phyloP scores from a whole-genome alignment of 1,139 yeast genomes.

The Zygoascus hellenicus region DNA sequence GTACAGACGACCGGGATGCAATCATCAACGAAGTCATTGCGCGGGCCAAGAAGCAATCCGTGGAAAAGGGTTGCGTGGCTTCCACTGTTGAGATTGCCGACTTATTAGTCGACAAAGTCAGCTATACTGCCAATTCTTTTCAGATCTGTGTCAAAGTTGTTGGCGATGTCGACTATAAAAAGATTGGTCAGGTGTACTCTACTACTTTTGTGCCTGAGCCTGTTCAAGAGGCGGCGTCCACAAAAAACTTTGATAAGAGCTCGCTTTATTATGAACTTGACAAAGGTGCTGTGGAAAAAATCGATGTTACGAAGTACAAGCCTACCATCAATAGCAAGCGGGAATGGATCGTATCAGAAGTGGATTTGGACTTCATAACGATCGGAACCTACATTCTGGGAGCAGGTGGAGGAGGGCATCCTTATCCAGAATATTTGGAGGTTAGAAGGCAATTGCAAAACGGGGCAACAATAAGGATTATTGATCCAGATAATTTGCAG shows the following conservation, averaged over 20 bases:
- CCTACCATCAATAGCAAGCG: conserved; percentile 35
- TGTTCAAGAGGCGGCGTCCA: not conserved
- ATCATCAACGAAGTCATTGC: conserved; percentile 8
- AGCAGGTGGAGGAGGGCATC: conserved; percentile 48
- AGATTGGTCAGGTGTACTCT: conserved; percentile 1
- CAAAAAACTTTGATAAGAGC: not conserved
- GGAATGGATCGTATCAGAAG: conserved; percentile 39
- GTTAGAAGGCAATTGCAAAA: conserved; percentile 32
- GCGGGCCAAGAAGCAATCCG: conserved; percentile 10
- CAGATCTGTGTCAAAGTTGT: conserved; percentile 19
- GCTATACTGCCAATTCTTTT: conserved; percentile 17
- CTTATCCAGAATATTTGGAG: conserved; percentile 39
- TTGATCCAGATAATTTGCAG: conserved; percentile 33
- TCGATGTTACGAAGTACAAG: conserved; percentile 26
- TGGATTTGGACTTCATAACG: conserved; percentile 40
- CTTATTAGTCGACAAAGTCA: conserved; percentile 18
- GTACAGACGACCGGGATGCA: conserved; percentile 4
- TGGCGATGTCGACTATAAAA: conserved; percentile 19
- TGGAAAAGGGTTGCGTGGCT: conserved; percentile 17
- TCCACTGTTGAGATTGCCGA: conserved; percentile 18
- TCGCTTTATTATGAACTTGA: conserved; percentile 2
- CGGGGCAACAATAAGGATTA: conserved; percentile 36
- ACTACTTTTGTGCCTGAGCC: not conserved
- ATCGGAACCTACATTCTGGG: conserved; percentile 45
- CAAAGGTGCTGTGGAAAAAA: not conserved